These are phyloP conservation scores for Ceriops tagal DNA, from an alignment of 345 rosid genomes.

Conservation along the genomic window DNA sequence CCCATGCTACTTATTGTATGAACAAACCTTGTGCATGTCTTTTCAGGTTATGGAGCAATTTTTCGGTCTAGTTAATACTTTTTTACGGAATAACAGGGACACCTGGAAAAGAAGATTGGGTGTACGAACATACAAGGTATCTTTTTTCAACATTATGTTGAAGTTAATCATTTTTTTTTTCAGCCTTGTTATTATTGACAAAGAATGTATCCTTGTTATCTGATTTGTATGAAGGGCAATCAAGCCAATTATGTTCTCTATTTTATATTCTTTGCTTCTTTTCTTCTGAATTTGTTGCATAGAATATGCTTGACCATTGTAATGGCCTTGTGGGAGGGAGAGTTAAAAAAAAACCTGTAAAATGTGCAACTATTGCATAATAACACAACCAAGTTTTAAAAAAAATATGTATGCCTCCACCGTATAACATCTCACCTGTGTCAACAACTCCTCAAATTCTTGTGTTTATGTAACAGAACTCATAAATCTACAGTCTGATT, in stretches of 20 bases:
- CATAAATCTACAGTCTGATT: too few relatives aligned
- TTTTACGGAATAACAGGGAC: conserved; percentile 73
- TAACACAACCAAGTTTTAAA: too few relatives aligned
- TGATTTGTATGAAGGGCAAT: neutral
- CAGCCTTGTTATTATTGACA: neutral
- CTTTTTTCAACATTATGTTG: conserved; percentile 1
- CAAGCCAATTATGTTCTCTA: neutral
- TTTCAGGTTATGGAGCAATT: conserved; percentile 98
- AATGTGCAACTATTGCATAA: too few relatives aligned
- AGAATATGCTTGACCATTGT: too few relatives aligned
- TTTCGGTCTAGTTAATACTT: conserved; percentile 89
- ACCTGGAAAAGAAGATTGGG: conserved; percentile 87
- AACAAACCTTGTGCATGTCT: conserved; percentile 9
- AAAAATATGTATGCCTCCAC: too few relatives aligned
- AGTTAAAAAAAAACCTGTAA: too few relatives aligned
- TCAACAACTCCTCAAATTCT: too few relatives aligned
- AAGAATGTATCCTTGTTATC: neutral
- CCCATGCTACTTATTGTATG: neutral
- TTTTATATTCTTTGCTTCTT: neutral
- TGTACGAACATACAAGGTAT: conserved; percentile 91
- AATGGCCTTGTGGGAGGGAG: too few relatives aligned
- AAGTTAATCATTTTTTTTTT: neutral
- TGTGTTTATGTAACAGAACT: too few relatives aligned
- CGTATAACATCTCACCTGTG: too few relatives aligned
- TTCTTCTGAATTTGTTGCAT: too few relatives aligned